Evolutionary conservation across 176 grass and related monocot species (phyloP).

Genomic region (Eragrostis nindensis): DNA sequence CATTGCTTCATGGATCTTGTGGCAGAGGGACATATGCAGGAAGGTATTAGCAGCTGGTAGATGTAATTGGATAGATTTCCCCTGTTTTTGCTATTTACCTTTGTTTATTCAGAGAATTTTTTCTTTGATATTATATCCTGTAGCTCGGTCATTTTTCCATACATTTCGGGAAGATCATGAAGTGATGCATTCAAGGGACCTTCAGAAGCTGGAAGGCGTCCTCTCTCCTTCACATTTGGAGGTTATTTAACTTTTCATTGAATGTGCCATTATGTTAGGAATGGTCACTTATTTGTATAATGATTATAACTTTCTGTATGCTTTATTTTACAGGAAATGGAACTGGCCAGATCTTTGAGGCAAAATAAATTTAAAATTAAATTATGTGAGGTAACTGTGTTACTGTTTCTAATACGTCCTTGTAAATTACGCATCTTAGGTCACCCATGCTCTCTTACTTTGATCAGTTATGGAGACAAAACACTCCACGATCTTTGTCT

Average conservation of each 20-base stretch:
- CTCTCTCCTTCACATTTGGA: constrained; percentile 97
- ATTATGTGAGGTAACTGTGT: constrained; percentile 70
- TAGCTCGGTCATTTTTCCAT: constrained; percentile 88
- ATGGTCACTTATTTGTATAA: constrained; percentile 23
- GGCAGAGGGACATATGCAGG: constrained; percentile 79
- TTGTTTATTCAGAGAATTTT: constrained; percentile 15
- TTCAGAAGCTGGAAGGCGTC: constrained; percentile 90
- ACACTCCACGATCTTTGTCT: neutral
- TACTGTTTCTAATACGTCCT: constrained; percentile 14
- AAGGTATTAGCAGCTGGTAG: constrained; percentile 53
- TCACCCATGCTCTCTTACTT: constrained; percentile 15
- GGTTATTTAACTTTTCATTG: constrained; percentile 51
- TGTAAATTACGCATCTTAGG: constrained; percentile 22
- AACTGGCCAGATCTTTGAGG: constrained; percentile 77
- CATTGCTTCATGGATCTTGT: constrained; percentile 99
- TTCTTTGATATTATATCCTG: constrained; percentile 24
- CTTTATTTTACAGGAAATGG: constrained; percentile 70
- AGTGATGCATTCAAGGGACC: constrained; percentile 88
- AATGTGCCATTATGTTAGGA: constrained; percentile 4
- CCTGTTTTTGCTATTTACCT: constrained; percentile 11
- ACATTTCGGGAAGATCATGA: constrained; percentile 91
- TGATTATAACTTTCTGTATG: constrained; percentile 14
- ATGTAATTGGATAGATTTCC: constrained; percentile 22
- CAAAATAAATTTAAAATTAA: constrained; percentile 94
- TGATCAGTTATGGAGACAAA: constrained; percentile 26